Evolutionary conservation across 768 basidiomycete species (phyloP), one percentile per base, ranked within the genome.

Genomic region (Phallus indusiatus): DNA sequence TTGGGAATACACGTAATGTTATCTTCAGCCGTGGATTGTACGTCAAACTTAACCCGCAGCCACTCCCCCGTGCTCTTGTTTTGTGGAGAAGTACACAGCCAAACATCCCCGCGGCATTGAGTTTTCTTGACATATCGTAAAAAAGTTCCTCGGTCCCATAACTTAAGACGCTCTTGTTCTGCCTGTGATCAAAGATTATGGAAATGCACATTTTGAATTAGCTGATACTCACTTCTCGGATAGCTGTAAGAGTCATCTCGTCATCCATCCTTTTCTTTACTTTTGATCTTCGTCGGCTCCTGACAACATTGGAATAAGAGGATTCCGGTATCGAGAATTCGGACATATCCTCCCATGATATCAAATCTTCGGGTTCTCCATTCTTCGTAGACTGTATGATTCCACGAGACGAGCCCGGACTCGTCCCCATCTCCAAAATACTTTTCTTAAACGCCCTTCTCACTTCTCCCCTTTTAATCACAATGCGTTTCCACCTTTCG

Each of bases 111-210:
- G 5, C n/a, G 55, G 46, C 6, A 49, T 8, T 46, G 46, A 28
- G 20, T 55, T 36, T 66, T 68, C 54, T 74, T 73, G 53, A 81
- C 69, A 60, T 71, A 69, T 53, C 76, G 67, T 7, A 88, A 75
- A 72, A 90, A 90, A 0, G 89, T 83, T 14, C 85, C 85, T 52
- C 75, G 77, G 0, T 85, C 81, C 90, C 90, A 92, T 42, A 88
- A 81, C 12, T 77, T 78, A 62, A 82, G 78, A 36, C 57, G 57
- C n/a, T 9, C 50, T 17, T 28, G 22, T 35, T 59, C 57, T 11
- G 57, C 48, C 57, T 59, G 18, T 34, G 20, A 20, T 36, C 5
- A 9, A 12, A 51, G 10, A 50, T 52, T 20, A 48, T 6, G 22
- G 5, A 46, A 21, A n/a, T n/a, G 50, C n/a, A 14, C 18, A 22